A percentile compares a stretch with the other conserved stretches of the same genome.
Evolutionary conservation across 2,329 filamentous ascomycete genomes (phyloP).

Genomic region (Monosporascus sp.): DNA sequence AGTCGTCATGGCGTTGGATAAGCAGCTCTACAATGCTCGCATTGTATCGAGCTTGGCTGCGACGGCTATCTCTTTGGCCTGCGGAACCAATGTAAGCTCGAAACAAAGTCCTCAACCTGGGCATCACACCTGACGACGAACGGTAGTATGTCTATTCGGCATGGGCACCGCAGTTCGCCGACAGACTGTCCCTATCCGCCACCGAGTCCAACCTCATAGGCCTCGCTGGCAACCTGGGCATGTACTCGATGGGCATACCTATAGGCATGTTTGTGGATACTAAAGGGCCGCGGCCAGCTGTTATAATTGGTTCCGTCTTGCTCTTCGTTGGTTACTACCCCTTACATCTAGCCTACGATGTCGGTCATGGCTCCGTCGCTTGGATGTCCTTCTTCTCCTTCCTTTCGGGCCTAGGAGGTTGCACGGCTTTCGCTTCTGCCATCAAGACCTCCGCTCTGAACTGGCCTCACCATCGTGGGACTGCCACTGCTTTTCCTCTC

Average conservation of each 20-base stretch:
- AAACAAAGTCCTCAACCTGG: background rate
- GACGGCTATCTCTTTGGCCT: constrained; percentile 78
- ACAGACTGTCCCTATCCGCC: constrained; percentile 79
- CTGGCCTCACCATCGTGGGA: constrained; percentile 86
- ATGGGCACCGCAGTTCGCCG: constrained; percentile 94
- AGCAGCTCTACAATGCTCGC: constrained; percentile 56
- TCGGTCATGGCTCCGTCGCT: constrained; percentile 53
- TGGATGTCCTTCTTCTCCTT: constrained; percentile 78
- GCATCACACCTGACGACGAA: constrained; percentile 2
- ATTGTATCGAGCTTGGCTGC: constrained; percentile 80
- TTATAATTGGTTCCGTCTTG: constrained; percentile 67
- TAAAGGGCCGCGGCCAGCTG: constrained; percentile 72
- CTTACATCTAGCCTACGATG: constrained; percentile 72
- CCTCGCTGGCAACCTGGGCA: constrained; percentile 79
- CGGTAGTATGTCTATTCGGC: constrained; percentile 92
- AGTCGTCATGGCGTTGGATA: constrained; percentile 38
- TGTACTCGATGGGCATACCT: constrained; percentile 88
- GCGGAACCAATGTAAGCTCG: constrained; percentile 77
- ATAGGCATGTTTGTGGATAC: constrained; percentile 82
- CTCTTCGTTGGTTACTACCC: constrained; percentile 81
- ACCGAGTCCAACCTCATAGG: constrained; percentile 91
- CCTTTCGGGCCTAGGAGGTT: constrained; percentile 82
- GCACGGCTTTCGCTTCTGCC: constrained; percentile 81
- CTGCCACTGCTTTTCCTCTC: constrained; percentile 87
- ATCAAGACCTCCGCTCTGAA: constrained; percentile 86